Conservation (phyloP, 306 rosid genomes). For the Lithocarpus polystachyus region DNA sequence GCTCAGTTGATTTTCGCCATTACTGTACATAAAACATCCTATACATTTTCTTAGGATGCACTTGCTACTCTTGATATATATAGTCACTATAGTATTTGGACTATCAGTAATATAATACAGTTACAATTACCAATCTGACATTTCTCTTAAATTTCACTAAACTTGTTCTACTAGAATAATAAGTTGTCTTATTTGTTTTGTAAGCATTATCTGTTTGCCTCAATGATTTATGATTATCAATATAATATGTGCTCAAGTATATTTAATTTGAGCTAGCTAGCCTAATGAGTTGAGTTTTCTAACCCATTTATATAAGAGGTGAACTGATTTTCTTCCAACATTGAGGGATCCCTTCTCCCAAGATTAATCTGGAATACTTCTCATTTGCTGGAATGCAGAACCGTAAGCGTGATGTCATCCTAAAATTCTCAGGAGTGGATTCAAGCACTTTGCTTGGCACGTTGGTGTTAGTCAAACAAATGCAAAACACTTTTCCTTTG, state of each 20-base stretch:
- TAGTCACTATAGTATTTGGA: neutral
- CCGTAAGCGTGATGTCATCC: conserved; percentile 72
- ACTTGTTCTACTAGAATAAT: neutral
- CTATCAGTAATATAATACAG: neutral
- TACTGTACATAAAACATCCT: neutral
- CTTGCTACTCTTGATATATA: neutral
- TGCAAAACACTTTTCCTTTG: conserved; percentile 67
- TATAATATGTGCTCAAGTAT: neutral
- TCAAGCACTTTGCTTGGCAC: conserved; percentile 30
- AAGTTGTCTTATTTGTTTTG: neutral
- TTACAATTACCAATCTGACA: neutral
- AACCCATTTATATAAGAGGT: neutral
- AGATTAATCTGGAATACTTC: conserved; percentile 14
- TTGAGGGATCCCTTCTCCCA: neutral
- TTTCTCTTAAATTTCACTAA: neutral
- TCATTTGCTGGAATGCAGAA: conserved; percentile 45
- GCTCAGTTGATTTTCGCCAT: neutral
- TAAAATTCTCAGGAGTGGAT: conserved; percentile 68
- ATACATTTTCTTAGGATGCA: neutral
- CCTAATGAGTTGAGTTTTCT: neutral
- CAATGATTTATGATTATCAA: neutral
- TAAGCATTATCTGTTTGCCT: neutral
- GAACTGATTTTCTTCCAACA: conserved; percentile 1
- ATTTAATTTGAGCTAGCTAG: neutral
- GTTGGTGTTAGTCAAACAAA: conserved; percentile 60